A percentile compares a stretch with the other conserved stretches of the same genome.
Conservation (phyloP, 192 early-diverging fungal genomes). For the Phlyctochytrium arcticum region DNA sequence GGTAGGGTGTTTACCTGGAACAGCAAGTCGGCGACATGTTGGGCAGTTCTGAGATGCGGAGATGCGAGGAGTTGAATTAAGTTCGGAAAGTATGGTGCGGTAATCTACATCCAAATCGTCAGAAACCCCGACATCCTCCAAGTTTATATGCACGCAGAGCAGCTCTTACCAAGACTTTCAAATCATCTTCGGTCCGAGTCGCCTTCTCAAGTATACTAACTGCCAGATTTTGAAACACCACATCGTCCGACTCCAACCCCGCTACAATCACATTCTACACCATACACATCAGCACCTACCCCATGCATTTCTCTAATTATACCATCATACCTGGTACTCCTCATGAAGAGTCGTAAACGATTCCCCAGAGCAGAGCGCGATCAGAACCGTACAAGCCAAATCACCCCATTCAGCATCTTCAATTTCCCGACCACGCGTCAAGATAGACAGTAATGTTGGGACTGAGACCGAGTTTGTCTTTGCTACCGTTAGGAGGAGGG, state of each 20-base stretch:
- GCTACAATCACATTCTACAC: neutral
- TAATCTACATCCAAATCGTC: neutral
- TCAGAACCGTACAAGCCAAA: too few relatives aligned
- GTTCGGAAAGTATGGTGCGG: neutral
- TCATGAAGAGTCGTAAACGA: too few relatives aligned
- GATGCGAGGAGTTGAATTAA: slow-evolving; percentile 4
- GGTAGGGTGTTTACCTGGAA: slow-evolving; percentile 39
- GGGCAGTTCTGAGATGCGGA: slow-evolving; percentile 19
- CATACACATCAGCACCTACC: too few relatives aligned
- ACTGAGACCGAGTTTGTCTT: too few relatives aligned
- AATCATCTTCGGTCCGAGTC: slow-evolving; percentile 11
- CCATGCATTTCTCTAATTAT: too few relatives aligned
- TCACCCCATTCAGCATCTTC: too few relatives aligned
- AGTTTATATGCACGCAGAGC: neutral
- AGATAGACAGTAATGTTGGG: too few relatives aligned
- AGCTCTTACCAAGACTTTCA: slow-evolving; percentile 16
- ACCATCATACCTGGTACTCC: too few relatives aligned
- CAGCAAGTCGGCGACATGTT: slow-evolving; percentile 23
- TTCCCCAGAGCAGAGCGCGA: too few relatives aligned
- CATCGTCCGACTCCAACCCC: slow-evolving; percentile 3
- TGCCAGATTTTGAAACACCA: slow-evolving; percentile 32
- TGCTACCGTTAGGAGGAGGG: too few relatives aligned
- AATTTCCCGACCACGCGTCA: too few relatives aligned
- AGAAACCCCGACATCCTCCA: neutral
- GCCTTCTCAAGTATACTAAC: slow-evolving; percentile 45